These are phyloP conservation scores for Lentinula boryana DNA, from an alignment of 768 basidiomycete genomes.

Conservation along the genomic window DNA sequence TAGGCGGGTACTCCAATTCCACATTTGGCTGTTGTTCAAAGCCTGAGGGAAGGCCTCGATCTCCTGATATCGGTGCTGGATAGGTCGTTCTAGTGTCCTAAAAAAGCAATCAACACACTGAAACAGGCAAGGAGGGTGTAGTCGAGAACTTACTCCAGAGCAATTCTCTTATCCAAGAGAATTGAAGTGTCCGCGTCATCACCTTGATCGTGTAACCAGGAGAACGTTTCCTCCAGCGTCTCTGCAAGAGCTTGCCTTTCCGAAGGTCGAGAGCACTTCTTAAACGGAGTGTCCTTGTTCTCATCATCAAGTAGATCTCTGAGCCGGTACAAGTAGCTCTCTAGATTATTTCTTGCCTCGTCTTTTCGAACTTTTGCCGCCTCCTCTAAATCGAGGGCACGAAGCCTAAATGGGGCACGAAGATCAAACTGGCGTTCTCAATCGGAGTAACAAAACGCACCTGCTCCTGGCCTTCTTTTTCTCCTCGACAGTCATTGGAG, in stretches of 20 bases:
- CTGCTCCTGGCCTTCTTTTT: slow-evolving; percentile 69
- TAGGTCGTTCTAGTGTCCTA: slow-evolving; percentile 73
- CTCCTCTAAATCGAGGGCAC: slow-evolving; percentile 75
- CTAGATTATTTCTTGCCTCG: slow-evolving; percentile 87
- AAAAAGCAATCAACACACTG: background rate
- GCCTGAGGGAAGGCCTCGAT: slow-evolving; percentile 79
- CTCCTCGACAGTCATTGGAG: slow-evolving; percentile 72
- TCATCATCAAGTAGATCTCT: slow-evolving; percentile 75
- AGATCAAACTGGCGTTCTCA: background rate
- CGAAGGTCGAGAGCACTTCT: slow-evolving; percentile 69
- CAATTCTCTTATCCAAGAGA: slow-evolving; percentile 68
- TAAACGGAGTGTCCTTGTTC: slow-evolving; percentile 66
- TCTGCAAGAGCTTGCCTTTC: slow-evolving; percentile 67
- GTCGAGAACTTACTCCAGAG: slow-evolving; percentile 66
- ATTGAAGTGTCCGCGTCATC: slow-evolving; percentile 77
- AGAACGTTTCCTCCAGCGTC: slow-evolving; percentile 66
- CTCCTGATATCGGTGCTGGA: slow-evolving; percentile 86
- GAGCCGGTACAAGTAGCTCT: slow-evolving; percentile 89
- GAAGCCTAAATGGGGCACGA: slow-evolving; percentile 44
- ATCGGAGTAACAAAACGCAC: slow-evolving; percentile 34
- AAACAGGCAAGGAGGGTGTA: background rate
- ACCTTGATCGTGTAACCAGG: slow-evolving; percentile 81
- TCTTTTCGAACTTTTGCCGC: slow-evolving; percentile 70
- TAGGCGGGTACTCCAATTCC: slow-evolving; percentile 81
- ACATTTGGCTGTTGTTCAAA: slow-evolving; percentile 78